Conservation (phyloP, 2,329 filamentous ascomycete genomes). For the Ophiostoma perfectum region DNA sequence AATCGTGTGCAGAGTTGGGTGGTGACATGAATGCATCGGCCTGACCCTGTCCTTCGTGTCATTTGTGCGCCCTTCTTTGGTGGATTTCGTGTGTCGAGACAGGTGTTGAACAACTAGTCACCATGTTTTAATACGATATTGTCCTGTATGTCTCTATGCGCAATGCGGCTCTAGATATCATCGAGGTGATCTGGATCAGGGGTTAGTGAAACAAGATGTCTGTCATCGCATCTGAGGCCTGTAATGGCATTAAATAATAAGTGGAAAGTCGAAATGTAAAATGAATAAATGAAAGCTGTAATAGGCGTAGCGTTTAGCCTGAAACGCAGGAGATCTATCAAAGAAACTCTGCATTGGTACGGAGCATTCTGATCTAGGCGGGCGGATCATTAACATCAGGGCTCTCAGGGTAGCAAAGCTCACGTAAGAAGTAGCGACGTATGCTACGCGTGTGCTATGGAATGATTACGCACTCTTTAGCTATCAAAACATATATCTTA, state of each 20-base stretch:
- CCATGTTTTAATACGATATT: background rate
- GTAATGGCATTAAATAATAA: slow-evolving; percentile 2
- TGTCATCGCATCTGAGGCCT: too few species aligned
- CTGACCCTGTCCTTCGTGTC: background rate
- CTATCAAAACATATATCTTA: background rate
- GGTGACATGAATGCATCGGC: too few species aligned
- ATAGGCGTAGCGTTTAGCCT: background rate
- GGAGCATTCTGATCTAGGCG: too few species aligned
- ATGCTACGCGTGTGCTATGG: background rate
- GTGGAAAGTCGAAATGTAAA: background rate
- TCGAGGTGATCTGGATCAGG: background rate
- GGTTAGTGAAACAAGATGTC: background rate
- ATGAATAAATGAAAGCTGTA: background rate
- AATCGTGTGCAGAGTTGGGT: too few species aligned
- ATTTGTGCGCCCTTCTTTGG: background rate
- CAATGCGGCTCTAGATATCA: background rate
- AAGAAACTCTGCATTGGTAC: background rate
- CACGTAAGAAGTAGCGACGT: slow-evolving; percentile 6
- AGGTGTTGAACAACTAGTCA: background rate
- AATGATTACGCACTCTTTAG: background rate
- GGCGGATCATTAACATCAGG: too few species aligned
- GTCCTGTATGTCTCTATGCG: background rate
- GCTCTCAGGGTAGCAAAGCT: background rate
- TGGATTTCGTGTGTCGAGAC: background rate
- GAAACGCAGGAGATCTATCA: background rate